A percentile compares a stretch with the other conserved stretches of the same genome.
phyloP scores from a whole-genome alignment of 768 basidiomycete genomes.

The Tylopilus rubrobrunneus region DNA sequence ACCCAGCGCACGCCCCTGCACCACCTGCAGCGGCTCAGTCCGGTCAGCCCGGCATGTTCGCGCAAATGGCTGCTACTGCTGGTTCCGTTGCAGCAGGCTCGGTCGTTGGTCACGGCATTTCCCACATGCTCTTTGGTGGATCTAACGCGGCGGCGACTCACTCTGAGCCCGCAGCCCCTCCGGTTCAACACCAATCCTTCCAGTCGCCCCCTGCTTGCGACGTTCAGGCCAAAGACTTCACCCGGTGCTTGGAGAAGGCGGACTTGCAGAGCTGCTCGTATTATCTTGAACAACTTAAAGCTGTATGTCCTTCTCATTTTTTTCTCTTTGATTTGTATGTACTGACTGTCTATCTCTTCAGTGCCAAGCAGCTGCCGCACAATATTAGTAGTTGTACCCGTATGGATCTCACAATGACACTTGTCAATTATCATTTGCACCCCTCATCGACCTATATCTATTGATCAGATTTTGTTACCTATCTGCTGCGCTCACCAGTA shows the following conservation, averaged over 20 bases:
- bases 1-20: conserved; percentile 40
- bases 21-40: conserved; percentile 37
- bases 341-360: conserved; percentile 21
- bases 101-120: conserved; percentile 86
- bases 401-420: conserved; percentile 8
- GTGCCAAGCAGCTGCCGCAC: conserved; percentile 76
- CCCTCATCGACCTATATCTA: conserved; percentile 1
- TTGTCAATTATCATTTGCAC: conserved; percentile 2
- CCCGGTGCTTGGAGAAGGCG: conserved; percentile 78
- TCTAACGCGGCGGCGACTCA: conserved; percentile 37
- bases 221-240: conserved; percentile 83
- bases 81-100: conserved; percentile 89
- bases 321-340: conserved; percentile 1
- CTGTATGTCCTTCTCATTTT: conserved; percentile 45
- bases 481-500: background rate
- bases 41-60: conserved; percentile 66
- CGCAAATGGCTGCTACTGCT: conserved; percentile 87
- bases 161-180: conserved; percentile 43
- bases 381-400: conserved; percentile 31
- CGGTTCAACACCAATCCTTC: conserved; percentile 46
- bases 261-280: conserved; percentile 76
- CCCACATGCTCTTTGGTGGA: conserved; percentile 85
- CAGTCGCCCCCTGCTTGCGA: conserved; percentile 55
- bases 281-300: conserved; percentile 87
- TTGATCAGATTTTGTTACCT: background rate